Conservation (phyloP, 2,329 filamentous ascomycete genomes). For the Karstenula rhodostoma region DNA sequence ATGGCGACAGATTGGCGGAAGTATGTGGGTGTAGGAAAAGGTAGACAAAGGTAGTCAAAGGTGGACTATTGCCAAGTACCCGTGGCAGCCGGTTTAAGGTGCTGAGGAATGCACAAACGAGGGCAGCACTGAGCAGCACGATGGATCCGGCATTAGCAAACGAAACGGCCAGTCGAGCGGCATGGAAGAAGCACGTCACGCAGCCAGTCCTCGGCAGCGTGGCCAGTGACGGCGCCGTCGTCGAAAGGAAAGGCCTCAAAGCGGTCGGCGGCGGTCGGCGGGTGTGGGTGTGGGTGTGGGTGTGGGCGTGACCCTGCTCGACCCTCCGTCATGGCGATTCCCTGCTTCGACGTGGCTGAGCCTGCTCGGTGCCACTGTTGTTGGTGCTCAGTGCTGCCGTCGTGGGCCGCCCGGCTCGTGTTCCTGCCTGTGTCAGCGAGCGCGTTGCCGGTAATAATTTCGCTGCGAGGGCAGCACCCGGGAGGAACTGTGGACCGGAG, state of each 20-base stretch:
- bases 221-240: background rate
- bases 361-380: too few species aligned
- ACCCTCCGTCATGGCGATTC: background rate
- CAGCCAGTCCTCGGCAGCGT: background rate
- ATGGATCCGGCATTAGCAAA: background rate
- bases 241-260: background rate
- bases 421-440: background rate
- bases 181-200: background rate
- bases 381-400: too few species aligned
- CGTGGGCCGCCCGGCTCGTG: background rate
- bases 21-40: background rate
- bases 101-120: constrained; percentile 7
- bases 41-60: too few species aligned
- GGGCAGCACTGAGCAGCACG: background rate
- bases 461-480: background rate
- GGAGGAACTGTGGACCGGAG: background rate
- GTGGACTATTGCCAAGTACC: background rate
- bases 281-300: too few species aligned
- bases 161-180: background rate
- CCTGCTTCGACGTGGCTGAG: constrained; percentile 5
- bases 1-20: background rate
- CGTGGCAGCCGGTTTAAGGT: constrained; percentile 2
- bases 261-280: background rate
- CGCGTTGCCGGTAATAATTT: background rate
- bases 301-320: too few species aligned